Conservation (phyloP, 176 grass and related monocot species). For the Otatea glauca region DNA sequence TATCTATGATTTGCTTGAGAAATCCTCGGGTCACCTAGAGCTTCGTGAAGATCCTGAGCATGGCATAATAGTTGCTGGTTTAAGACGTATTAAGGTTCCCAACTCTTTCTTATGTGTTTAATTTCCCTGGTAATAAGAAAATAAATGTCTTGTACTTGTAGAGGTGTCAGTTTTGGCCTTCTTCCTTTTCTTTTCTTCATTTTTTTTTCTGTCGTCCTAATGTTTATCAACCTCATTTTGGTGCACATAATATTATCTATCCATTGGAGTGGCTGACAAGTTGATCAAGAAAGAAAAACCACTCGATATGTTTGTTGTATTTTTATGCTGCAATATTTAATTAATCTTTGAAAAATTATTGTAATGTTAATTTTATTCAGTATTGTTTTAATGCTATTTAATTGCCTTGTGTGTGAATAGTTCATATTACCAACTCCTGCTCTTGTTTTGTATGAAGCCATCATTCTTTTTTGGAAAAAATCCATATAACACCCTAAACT, state of each 20-base stretch:
- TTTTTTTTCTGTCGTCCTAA: background rate
- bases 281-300: background rate
- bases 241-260: background rate
- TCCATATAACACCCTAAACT: too few species aligned
- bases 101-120: slow-evolving; percentile 29
- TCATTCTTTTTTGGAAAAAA: background rate
- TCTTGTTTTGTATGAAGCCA: slow-evolving; percentile 13
- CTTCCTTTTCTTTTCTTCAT: background rate
- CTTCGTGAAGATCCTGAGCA: slow-evolving; percentile 96
- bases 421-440: background rate
- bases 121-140: slow-evolving; percentile 16
- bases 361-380: background rate
- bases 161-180: background rate
- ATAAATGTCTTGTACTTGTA: background rate
- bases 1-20: slow-evolving; percentile 99
- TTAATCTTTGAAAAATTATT: background rate
- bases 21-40: slow-evolving; percentile 92
- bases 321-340: slow-evolving; percentile 25
- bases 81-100: slow-evolving; percentile 96
- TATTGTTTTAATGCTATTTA: background rate
- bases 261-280: slow-evolving; percentile 8
- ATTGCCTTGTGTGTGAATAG: background rate
- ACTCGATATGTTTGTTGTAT: background rate
- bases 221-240: background rate
- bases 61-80: slow-evolving; percentile 97